phyloP scores from a whole-genome alignment of 257 asterid species.

The Mentha longifolia region DNA sequence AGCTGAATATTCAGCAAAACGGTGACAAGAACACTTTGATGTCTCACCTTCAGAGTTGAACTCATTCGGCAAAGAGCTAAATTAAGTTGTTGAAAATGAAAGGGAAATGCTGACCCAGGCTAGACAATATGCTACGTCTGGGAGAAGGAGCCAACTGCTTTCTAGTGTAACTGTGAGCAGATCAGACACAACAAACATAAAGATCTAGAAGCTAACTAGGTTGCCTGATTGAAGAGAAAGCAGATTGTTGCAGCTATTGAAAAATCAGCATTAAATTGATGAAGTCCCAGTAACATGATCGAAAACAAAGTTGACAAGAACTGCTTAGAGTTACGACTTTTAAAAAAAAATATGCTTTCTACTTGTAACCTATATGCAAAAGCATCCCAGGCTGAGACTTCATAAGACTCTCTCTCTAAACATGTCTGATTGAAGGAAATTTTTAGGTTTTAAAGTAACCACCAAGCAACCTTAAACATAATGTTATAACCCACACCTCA shows the following conservation, averaged over 20 bases:
- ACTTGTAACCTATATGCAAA: conserved; percentile 12
- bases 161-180: conserved; percentile 46
- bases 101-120: conserved; percentile 80
- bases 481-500: neutral
- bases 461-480: conserved; percentile 11
- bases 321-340: conserved; percentile 15
- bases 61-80: conserved; percentile 39
- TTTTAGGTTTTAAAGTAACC: neutral
- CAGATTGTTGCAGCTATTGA: conserved; percentile 5
- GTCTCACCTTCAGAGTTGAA: conserved; percentile 56
- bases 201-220: conserved; percentile 23
- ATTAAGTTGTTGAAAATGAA: conserved; percentile 69
- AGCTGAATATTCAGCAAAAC: conserved; percentile 28
- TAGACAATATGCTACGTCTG: conserved; percentile 67
- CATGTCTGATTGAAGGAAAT: neutral
- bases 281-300: conserved; percentile 5
- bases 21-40: conserved; percentile 14
- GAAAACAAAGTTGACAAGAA: conserved; percentile 18
- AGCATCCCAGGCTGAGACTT: conserved; percentile 1
- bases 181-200: conserved; percentile 30
- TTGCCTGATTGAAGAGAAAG: conserved; percentile 14
- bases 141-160: conserved; percentile 56
- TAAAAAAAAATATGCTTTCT: neutral
- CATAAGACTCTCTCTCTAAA: neutral
- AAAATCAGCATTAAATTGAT: conserved; percentile 18